phyloP scores from a whole-genome alignment of 306 rosid genomes.

The Quercus alba region DNA sequence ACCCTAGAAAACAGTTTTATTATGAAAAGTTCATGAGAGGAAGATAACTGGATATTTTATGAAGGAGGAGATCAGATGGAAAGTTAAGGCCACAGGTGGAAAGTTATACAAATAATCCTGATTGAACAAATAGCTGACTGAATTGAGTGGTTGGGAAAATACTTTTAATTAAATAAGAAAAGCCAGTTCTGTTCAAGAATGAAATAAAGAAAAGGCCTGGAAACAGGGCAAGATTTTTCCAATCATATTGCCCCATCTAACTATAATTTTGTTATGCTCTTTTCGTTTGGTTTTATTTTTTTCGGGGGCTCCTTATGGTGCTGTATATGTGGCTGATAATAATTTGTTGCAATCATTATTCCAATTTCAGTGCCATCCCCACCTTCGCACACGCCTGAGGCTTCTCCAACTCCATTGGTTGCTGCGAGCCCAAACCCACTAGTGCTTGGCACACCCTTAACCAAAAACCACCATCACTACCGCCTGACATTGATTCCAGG shows the following conservation, averaged over 20 bases:
- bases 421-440: conserved; percentile 72
- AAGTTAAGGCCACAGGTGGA: not conserved
- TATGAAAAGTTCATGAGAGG: too few relatives aligned
- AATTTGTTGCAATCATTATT: conserved; percentile 25
- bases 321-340: conserved; percentile 10
- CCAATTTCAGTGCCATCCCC: conserved; percentile 59
- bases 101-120: not conserved
- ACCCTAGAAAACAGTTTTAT: too few relatives aligned
- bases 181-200: not conserved
- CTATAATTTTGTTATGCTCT: not conserved
- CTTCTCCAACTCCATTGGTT: conserved; percentile 67
- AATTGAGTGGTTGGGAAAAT: not conserved
- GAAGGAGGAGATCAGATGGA: too few relatives aligned
- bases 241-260: not conserved
- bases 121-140: not conserved
- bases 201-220: not conserved
- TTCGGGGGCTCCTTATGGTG: not conserved
- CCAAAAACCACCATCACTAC: conserved; percentile 54
- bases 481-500: conserved; percentile 70
- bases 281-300: not conserved
- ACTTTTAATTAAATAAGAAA: not conserved
- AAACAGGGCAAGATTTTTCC: too few relatives aligned
- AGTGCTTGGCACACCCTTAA: conserved; percentile 41
- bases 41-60: too few relatives aligned
- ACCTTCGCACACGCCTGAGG: conserved; percentile 51